A percentile compares a stretch with the other conserved stretches of the same genome.
Evolutionary conservation across 2,329 filamentous ascomycete species (phyloP).

Genomic region (Lecanosticta acicola): DNA sequence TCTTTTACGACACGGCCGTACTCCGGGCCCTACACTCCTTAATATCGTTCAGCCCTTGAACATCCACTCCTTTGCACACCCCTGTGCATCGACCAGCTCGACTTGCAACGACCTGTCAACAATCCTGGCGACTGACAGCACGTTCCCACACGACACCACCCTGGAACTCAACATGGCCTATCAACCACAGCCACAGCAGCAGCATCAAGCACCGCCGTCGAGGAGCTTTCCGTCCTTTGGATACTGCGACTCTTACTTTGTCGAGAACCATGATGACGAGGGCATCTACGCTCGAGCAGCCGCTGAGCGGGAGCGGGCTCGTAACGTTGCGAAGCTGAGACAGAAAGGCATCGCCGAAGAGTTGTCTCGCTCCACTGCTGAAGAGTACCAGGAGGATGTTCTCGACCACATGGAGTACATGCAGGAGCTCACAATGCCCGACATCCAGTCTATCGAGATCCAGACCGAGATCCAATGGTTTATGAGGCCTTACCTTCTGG

Average conservation of each 20-base stretch:
- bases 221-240: conserved; percentile 51
- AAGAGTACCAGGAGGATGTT: conserved; percentile 92
- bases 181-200: conserved; percentile 30
- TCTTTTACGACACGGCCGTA: conserved; percentile 45
- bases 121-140: conserved; percentile 45
- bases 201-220: conserved; percentile 23
- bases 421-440: conserved; percentile 90
- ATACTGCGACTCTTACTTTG: conserved; percentile 63
- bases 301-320: conserved; percentile 68
- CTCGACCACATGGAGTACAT: conserved; percentile 91
- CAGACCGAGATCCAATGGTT: conserved; percentile 99
- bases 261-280: conserved; percentile 55
- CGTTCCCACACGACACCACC: conserved; percentile 31
- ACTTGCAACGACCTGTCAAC: conserved; percentile 33
- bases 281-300: conserved; percentile 52
- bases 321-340: conserved; percentile 70
- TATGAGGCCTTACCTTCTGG: conserved; percentile 95
- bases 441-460: conserved; percentile 97
- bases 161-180: conserved; percentile 47
- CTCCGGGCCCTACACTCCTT: conserved; percentile 48
- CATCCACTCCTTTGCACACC: conserved; percentile 39
- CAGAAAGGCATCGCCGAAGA: conserved; percentile 87
- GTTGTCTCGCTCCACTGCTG: conserved; percentile 74
- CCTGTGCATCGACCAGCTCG: conserved; percentile 16
- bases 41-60: conserved; percentile 37